These are phyloP conservation scores for Balamuthia mandrillaris DNA, from an alignment of 208 protist species.

Conservation along the genomic window DNA sequence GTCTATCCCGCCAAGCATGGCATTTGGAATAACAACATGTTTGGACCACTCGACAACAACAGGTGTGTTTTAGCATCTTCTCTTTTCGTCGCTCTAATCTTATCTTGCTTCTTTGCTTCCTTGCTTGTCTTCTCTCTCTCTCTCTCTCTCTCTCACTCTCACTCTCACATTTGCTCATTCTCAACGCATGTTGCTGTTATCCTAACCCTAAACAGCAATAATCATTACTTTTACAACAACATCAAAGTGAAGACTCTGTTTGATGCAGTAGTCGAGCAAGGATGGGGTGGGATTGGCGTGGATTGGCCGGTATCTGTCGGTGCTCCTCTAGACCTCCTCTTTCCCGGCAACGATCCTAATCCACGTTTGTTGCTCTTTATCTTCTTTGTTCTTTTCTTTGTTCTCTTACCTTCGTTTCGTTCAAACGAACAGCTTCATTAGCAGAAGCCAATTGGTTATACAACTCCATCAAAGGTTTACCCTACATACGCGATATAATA, in stretches of 20 bases:
- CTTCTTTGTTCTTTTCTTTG: neutral
- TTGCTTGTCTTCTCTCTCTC: too few relatives aligned
- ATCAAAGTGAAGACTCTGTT: neutral
- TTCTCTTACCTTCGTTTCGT: neutral
- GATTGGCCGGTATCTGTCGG: neutral
- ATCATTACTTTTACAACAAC: conserved; percentile 1
- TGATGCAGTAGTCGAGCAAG: neutral
- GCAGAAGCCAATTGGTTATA: neutral
- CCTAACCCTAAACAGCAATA: too few relatives aligned
- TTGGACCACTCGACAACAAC: neutral
- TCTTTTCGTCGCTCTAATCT: too few relatives aligned
- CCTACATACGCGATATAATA: neutral
- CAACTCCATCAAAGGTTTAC: neutral
- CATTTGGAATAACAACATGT: conserved; percentile 8
- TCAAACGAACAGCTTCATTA: neutral
- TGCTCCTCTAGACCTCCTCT: neutral
- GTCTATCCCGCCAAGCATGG: conserved; percentile 3
- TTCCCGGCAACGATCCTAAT: neutral
- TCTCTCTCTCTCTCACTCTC: too few relatives aligned
- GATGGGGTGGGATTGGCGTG: neutral
- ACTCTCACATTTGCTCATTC: too few relatives aligned
- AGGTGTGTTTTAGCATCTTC: too few relatives aligned
- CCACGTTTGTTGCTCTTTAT: neutral
- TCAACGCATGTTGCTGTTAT: too few relatives aligned
- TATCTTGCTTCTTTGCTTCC: too few relatives aligned